These are phyloP conservation scores for Myrica gale DNA, from an alignment of 306 rosid species.

Conservation along the genomic window DNA sequence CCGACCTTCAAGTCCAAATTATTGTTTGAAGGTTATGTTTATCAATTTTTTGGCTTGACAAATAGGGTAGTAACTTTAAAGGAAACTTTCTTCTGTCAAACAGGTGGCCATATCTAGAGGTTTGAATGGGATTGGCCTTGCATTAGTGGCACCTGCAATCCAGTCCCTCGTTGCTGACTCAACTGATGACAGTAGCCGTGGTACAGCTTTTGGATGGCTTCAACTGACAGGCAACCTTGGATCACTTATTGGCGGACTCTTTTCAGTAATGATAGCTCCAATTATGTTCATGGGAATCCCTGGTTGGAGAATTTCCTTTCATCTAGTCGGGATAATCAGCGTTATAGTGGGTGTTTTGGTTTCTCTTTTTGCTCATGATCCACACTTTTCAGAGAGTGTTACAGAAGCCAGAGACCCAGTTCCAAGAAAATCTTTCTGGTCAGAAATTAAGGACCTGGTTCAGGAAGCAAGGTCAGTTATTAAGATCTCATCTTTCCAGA, in stretches of 20 bases:
- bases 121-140: slow-evolving; percentile 92
- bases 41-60: neutral
- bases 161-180: slow-evolving; percentile 96
- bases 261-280: slow-evolving; percentile 76
- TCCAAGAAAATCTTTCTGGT: slow-evolving; percentile 50
- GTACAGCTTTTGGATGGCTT: slow-evolving; percentile 95
- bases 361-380: slow-evolving; percentile 70
- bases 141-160: slow-evolving; percentile 85
- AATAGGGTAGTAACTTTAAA: slow-evolving; percentile 33
- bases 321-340: slow-evolving; percentile 76
- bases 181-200: slow-evolving; percentile 77
- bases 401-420: slow-evolving; percentile 25
- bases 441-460: slow-evolving; percentile 58
- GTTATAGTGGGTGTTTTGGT: slow-evolving; percentile 65
- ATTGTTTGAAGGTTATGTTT: neutral
- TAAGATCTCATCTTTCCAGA: slow-evolving; percentile 79
- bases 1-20: neutral
- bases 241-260: slow-evolving; percentile 76
- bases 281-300: slow-evolving; percentile 70
- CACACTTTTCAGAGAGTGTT: slow-evolving; percentile 51
- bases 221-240: slow-evolving; percentile 83
- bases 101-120: slow-evolving; percentile 93
- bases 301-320: slow-evolving; percentile 95
- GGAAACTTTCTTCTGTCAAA: slow-evolving; percentile 35
- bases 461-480: slow-evolving; percentile 67